phyloP scores from a whole-genome alignment of 768 basidiomycete species.

The Lentinula boryana region DNA sequence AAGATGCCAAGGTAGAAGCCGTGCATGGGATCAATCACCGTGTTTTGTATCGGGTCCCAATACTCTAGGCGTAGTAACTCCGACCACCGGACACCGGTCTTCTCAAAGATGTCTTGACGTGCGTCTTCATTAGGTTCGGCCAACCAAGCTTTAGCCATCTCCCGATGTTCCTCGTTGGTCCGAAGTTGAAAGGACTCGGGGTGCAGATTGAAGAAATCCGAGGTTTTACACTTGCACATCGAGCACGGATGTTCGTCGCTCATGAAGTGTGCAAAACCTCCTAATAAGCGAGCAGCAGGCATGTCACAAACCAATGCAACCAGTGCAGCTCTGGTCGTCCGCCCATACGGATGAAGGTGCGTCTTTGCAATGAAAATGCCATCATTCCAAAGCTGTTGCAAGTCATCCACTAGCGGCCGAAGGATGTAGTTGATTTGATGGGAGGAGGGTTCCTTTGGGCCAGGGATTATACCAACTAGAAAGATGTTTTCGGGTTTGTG shows the following conservation, averaged over 20 bases:
- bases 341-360: slow-evolving; percentile 11
- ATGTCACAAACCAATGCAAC: slow-evolving; percentile 27
- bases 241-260: not conserved
- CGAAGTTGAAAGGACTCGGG: not conserved
- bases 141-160: not conserved
- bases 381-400: slow-evolving; percentile 20
- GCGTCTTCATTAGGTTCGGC: not conserved
- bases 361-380: slow-evolving; percentile 21
- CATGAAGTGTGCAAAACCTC: slow-evolving; percentile 9
- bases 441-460: slow-evolving; percentile 23
- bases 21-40: slow-evolving; percentile 11
- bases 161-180: not conserved
- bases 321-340: slow-evolving; percentile 18
- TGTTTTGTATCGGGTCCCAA: slow-evolving; percentile 14
- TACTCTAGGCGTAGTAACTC: slow-evolving; percentile 16
- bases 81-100: slow-evolving; percentile 14
- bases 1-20: slow-evolving; percentile 8
- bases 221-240: not conserved
- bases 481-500: slow-evolving; percentile 27
- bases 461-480: slow-evolving; percentile 28
- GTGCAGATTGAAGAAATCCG: not conserved
- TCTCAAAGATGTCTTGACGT: slow-evolving; percentile 9
- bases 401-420: slow-evolving; percentile 20
- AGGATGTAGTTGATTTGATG: slow-evolving; percentile 19
- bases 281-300: slow-evolving; percentile 22